Base-by-base conservation (phyloP, 176 grass and related monocot genomes). In the Triticum dicoccoides region DNA sequence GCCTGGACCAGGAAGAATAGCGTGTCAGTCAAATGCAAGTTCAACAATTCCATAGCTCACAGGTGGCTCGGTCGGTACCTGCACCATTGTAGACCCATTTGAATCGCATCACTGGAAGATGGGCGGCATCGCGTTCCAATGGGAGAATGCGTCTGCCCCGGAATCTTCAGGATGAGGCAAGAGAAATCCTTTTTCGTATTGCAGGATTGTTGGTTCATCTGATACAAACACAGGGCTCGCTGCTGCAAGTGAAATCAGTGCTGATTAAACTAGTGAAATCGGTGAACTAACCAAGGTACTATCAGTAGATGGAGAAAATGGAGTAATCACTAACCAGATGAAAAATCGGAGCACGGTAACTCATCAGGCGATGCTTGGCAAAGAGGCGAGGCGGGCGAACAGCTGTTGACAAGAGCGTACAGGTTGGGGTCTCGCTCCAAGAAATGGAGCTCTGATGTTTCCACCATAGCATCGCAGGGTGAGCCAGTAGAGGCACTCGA, bases 401-500 rank as follows among this genome's bases (percentile, higher is more conserved):
- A 21, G 6, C 37, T 45, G 4, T 20, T 21, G 59, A 75, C 29
- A 47, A 63, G 71, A 35, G 71, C 4, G 71, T 24, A 35, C 21
- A 84, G 21, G 32, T 24, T 18, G 12, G 56, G 62, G 82, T 86
- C 78, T 21, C 75, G 82, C n/a, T 95, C 89, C 52, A 67, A 80
- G 42, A 87, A 44, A 89, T 86, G 79, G 63, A 82, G 61, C 33
- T 72, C 83, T 59, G 81, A 65, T 71, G 58, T 34, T 35, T 65
- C 81, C 23, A n/a, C 64, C 30, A 83, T 54, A 21, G 62, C 59
- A 82, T 82, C 77, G 39, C 69, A 81, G 61, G 92, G 47, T 61
- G 81, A 73, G 23, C 72, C 59, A 65, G 27, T 63, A 89, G 79
- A 88, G 27, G 91, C 82, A 88, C 87, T 89, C 52, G 81, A 93